These are phyloP conservation scores for Penicillium argentinense DNA, from an alignment of 495 filamentous ascomycete genomes.

Conservation along the genomic window DNA sequence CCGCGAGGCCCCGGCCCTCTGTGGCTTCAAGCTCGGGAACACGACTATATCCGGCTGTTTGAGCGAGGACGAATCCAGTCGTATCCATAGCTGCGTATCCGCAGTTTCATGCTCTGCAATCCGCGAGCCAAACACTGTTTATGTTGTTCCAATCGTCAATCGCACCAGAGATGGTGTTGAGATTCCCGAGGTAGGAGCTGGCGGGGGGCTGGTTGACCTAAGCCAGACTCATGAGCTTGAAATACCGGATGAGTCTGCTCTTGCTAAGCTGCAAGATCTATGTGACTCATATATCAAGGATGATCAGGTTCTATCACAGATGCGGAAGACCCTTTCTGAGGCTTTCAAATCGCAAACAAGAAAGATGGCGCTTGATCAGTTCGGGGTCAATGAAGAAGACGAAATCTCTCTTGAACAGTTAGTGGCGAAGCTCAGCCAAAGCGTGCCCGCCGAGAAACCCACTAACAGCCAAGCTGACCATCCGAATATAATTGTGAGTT, in stretches of 20 bases:
- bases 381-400: constrained; percentile 37
- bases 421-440: constrained; percentile 34
- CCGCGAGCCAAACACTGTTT: constrained; percentile 58
- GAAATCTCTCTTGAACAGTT: constrained; percentile 49
- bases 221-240: constrained; percentile 65
- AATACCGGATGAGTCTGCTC: constrained; percentile 42
- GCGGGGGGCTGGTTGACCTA: constrained; percentile 77
- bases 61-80: constrained; percentile 59
- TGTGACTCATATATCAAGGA: constrained; percentile 44
- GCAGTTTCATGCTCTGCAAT: constrained; percentile 61
- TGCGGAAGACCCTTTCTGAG: constrained; percentile 30
- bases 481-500: constrained; percentile 27
- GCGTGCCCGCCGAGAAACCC: constrained; percentile 4
- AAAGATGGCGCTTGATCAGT: constrained; percentile 41
- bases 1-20: constrained; percentile 64
- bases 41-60: constrained; percentile 65
- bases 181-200: constrained; percentile 71
- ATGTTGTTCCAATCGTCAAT: constrained; percentile 74
- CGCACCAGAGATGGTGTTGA: constrained; percentile 56
- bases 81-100: constrained; percentile 87
- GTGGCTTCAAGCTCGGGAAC: constrained; percentile 79
- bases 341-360: constrained; percentile 37
- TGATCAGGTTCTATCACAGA: constrained; percentile 28
- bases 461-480: constrained; percentile 1
- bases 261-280: constrained; percentile 47